These are phyloP conservation scores for Eucalyptus brandiana DNA, from an alignment of 345 rosid genomes.

Conservation along the genomic window DNA sequence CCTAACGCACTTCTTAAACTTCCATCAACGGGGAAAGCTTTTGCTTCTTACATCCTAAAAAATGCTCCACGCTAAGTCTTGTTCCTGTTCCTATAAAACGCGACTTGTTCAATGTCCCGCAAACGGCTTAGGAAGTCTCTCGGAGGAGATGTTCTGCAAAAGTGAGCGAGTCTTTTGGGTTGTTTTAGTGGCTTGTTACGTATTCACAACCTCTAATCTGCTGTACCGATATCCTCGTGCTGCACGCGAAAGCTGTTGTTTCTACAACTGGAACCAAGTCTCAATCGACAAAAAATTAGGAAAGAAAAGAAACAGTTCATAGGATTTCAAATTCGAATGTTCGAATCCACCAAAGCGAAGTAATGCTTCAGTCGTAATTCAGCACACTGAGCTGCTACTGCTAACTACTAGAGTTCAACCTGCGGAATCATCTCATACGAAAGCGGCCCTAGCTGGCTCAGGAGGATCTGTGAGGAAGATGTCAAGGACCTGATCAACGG, in stretches of 20 bases:
- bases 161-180: background rate
- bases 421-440: background rate
- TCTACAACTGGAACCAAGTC: background rate
- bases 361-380: background rate
- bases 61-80: background rate
- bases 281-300: background rate
- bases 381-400: background rate
- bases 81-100: background rate
- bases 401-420: background rate
- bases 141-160: background rate
- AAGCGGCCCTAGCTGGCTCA: background rate
- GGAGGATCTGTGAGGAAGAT: constrained; percentile 12
- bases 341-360: background rate
- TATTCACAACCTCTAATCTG: background rate
- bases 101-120: background rate
- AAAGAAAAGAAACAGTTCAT: background rate
- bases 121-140: background rate
- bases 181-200: background rate
- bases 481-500: constrained; percentile 13
- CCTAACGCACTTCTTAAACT: background rate
- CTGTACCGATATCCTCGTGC: background rate
- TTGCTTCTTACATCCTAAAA: background rate
- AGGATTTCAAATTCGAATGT: background rate
- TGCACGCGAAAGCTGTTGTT: background rate
- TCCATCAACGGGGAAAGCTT: background rate